These are phyloP conservation scores for Citrullus amarus DNA, from an alignment of 306 rosid genomes.

Conservation along the genomic window DNA sequence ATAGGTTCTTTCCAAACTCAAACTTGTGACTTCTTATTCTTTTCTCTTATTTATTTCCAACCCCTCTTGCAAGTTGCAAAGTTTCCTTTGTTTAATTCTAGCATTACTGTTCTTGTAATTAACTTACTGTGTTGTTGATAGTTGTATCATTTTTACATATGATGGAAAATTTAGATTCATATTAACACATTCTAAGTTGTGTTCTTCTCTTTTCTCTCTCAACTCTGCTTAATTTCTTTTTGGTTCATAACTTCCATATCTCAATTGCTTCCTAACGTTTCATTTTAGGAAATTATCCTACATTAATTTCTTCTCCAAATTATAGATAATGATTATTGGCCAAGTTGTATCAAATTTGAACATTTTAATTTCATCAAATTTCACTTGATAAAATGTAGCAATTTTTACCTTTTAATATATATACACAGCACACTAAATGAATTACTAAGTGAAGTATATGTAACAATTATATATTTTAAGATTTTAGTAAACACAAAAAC, in stretches of 20 bases:
- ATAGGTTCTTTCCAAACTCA: constrained; percentile 1
- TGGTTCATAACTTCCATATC: neutral
- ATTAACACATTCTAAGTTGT: neutral
- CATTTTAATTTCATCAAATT: no score
- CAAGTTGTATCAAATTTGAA: no score
- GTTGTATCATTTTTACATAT: constrained; percentile 8
- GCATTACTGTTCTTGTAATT: constrained; percentile 9
- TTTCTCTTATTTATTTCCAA: neutral
- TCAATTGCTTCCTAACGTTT: neutral
- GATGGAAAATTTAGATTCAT: constrained; percentile 1
- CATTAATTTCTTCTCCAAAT: no score
- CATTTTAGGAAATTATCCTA: no score
- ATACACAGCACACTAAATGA: no score
- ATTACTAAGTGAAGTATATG: no score
- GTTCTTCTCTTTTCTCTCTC: neutral
- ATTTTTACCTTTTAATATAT: no score
- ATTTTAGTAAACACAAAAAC: no score
- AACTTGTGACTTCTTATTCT: neutral
- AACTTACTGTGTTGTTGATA: constrained; percentile 5
- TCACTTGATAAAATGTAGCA: no score
- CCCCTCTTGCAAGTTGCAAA: neutral
- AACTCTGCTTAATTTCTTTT: neutral
- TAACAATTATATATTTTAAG: no score
- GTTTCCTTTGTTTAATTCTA: constrained; percentile 1
- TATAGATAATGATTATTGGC: no score